Base-by-base conservation (phyloP, 345 rosid genomes). In the Salix dunnii region DNA sequence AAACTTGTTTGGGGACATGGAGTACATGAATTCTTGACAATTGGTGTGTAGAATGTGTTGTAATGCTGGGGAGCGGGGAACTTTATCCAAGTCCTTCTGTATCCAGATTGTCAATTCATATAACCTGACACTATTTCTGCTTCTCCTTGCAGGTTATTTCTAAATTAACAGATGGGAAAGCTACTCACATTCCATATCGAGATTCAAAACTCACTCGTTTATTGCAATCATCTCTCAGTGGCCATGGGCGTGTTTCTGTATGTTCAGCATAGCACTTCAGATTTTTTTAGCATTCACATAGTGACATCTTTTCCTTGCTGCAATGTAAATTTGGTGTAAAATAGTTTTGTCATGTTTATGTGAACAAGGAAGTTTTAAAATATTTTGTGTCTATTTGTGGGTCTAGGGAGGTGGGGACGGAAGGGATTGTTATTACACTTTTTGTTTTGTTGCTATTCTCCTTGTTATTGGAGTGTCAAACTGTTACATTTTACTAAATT, bases 171-270 rank as follows among this genome's bases (percentile, higher is more conserved):
- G 94, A 91, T 84, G 87, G 73, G 51, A 91, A 88, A 74, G 87
- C 90, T 42, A 84, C 90, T 33, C 94, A 91, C 80, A 62, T 91
- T 79, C 92, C 94, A 36, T 91, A 89, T 67, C 86, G 94, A 62
- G 94, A 91, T 85, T 91, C 94, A 78, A 91, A 89, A 81, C 88
- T 91, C 77, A 89, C 94, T 2, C 89, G 94, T 71, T 80, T 91
- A 51, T 78, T 91, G 85, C 94, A 88, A 83, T 88, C 94, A 70
- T 89, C 92, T 69, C 92, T 91, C 38, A 89, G 92, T 78, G 94
- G 94, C 68, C 85, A 86, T 83, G 94, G 92, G 28, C 85, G 85
- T 67, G 74, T 88, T 62, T 91, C 94, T 85, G 94, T 89, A 84
- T 85, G 92, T 75, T 70, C 31, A 67, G 20, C 64, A 67, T 46